phyloP scores from a whole-genome alignment of 495 filamentous ascomycete species.

The Penicillium cataractarum region DNA sequence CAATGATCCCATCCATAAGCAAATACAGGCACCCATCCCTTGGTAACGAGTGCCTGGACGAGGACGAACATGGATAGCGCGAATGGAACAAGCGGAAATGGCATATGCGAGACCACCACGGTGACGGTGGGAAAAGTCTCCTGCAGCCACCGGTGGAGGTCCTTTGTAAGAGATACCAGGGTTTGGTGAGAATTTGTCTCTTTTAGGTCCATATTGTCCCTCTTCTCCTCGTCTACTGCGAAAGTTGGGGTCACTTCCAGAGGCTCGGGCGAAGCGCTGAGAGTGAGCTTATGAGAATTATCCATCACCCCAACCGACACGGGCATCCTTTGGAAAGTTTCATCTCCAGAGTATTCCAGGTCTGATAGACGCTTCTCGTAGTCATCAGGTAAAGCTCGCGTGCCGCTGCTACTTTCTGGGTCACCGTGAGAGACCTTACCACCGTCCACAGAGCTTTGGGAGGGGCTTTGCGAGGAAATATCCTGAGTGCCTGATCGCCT shows the following conservation, averaged over 20 bases:
- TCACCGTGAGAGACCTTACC: not conserved
- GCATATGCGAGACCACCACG: slow-evolving; percentile 61
- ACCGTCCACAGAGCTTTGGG: not conserved
- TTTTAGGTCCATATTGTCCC: not conserved
- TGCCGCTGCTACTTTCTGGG: not conserved
- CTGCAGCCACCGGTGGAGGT: slow-evolving; percentile 56
- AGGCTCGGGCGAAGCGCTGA: slow-evolving; percentile 11
- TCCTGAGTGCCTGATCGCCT: not conserved
- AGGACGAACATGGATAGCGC: slow-evolving; percentile 70
- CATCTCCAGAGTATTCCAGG: slow-evolving; percentile 7
- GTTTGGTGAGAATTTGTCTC: slow-evolving; percentile 32
- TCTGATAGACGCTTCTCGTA: slow-evolving; percentile 10
- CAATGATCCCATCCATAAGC: slow-evolving; percentile 69
- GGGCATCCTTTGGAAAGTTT: slow-evolving; percentile 11
- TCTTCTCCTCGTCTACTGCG: slow-evolving; percentile 23
- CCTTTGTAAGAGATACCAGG: slow-evolving; percentile 47
- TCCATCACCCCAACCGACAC: not conserved
- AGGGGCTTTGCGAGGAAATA: not conserved
- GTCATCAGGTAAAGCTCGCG: not conserved
- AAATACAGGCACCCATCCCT: slow-evolving; percentile 69
- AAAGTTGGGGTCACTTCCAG: slow-evolving; percentile 3
- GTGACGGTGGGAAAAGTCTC: slow-evolving; percentile 69
- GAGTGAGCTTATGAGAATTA: slow-evolving; percentile 1
- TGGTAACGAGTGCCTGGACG: slow-evolving; percentile 66
- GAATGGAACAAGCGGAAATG: slow-evolving; percentile 65